These are phyloP conservation scores for Moricandia moricandioides DNA, from an alignment of 345 rosid genomes.

Conservation along the genomic window DNA sequence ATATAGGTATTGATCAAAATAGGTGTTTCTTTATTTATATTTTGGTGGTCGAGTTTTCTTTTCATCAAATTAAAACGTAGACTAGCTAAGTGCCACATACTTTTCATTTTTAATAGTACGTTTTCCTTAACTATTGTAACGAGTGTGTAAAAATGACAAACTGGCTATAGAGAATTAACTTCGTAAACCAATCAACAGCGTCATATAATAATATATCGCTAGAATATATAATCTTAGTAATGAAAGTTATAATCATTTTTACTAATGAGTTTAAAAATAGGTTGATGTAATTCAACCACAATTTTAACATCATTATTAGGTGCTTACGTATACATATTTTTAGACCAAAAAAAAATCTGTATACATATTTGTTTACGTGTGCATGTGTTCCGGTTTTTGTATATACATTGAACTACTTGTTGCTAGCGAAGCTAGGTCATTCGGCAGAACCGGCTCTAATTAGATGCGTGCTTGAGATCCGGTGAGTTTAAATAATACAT, in stretches of 20 bases:
- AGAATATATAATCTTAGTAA: not conserved
- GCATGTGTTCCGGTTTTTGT: conserved; percentile 10
- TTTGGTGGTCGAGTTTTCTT: not conserved
- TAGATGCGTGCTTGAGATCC: no score
- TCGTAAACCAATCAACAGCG: no score
- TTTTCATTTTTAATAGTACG: not conserved
- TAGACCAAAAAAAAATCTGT: no score
- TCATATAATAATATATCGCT: not conserved
- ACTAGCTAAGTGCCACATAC: not conserved
- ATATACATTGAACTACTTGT: not conserved
- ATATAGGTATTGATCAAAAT: not conserved
- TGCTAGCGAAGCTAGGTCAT: not conserved
- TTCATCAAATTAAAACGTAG: not conserved
- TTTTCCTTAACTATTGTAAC: not conserved
- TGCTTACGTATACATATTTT: not conserved
- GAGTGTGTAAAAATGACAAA: not conserved
- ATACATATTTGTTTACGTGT: conserved; percentile 4
- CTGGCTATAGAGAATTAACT: no score
- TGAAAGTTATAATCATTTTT: not conserved
- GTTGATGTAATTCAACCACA: not conserved
- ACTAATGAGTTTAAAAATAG: not conserved
- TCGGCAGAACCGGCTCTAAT: no score
- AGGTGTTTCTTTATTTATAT: not conserved
- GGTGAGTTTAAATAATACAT: no score
- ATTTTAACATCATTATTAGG: not conserved